Base-by-base conservation (phyloP, 2,329 filamentous ascomycete species). In the Aspergillus terreus region DNA sequence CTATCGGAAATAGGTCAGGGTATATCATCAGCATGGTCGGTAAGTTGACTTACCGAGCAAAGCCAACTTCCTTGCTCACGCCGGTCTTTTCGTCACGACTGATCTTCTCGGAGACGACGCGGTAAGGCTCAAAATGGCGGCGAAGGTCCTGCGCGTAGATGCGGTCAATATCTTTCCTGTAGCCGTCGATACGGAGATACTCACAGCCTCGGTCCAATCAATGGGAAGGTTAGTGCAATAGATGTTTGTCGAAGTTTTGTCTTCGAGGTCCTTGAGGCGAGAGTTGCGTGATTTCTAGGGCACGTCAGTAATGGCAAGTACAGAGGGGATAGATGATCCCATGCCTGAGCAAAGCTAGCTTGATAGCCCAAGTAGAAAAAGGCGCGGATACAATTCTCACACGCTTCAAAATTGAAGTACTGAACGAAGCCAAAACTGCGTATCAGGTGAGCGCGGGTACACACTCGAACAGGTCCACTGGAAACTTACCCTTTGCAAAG, bases 161-260 rank as follows among this genome's bases (percentile, higher is more conserved):
- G 14, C 45, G 71, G 60, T 49, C 23, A 53, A 35, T 11, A 12
- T 17, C 14, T 4, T 12, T 10, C 40, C 30, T 11, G 11, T 10
- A 35, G 9, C 19, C 10, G 27, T 25, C 2, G 25, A 14, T 19
- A 6, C 10, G 11, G 14, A 43, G 10, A 12, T 44, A 7, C 86
- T 69, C 72, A 92, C 91, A 62, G 90, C 85, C 77, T 99, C 95
- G 47, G 89, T 95, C 80, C 95, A 85, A 57, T 86, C 84, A 73
- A 92, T 92, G 33, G 94, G 94, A 42, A 99, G 82, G 73, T 97
- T 99, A 25, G 95, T 99, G 57, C 97, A 92, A 73, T 99, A 99
- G 57, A 99, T 82, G 69, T 99, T 99, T 58, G 94, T 97, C 44
- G 95, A 97, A 40, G 74, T 67, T 47, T 88, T 88, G 65, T 99